Evolutionary conservation across 768 basidiomycete genomes (phyloP).

Genomic region (Pisolithus marmoratus): DNA sequence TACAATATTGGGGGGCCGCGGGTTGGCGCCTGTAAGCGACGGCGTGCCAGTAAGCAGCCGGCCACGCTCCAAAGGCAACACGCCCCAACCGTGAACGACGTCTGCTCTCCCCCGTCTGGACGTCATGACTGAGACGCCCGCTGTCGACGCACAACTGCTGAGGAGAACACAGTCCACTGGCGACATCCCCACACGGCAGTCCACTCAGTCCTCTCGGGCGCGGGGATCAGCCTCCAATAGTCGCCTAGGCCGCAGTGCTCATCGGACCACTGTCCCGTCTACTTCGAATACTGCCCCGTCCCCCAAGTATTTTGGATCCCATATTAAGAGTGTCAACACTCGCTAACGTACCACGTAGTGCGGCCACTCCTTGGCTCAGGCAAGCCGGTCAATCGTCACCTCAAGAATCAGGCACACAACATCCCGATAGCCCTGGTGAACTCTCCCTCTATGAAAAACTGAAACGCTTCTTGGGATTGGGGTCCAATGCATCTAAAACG

Average conservation of each 20-base stretch:
- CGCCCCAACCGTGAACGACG: constrained; percentile 27
- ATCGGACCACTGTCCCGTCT: constrained; percentile 14
- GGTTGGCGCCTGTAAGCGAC: constrained; percentile 5
- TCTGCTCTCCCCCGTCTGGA: constrained; percentile 6
- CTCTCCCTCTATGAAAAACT: constrained; percentile 17
- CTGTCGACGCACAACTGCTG: constrained; percentile 28
- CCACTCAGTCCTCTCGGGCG: constrained; percentile 19
- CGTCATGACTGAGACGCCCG: constrained; percentile 23
- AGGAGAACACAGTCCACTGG: constrained; percentile 32
- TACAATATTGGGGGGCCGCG: too few relatives aligned
- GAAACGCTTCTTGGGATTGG: constrained; percentile 46
- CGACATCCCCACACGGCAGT: constrained; percentile 20
- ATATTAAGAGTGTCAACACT: constrained; percentile 4
- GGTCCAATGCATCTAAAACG: constrained; percentile 43
- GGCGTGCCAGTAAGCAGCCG: constrained; percentile 6
- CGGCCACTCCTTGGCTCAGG: constrained; percentile 16
- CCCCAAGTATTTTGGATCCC: constrained; percentile 13
- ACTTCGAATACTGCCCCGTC: constrained; percentile 10
- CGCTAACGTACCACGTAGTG: constrained; percentile 16
- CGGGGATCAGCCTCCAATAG: constrained; percentile 25
- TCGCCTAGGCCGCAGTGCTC: constrained; percentile 20
- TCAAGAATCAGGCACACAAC: constrained; percentile 3
- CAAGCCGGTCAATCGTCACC: constrained; percentile 17
- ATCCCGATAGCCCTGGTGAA: constrained; percentile 4
- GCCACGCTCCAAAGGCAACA: constrained; percentile 10